Base-by-base conservation (phyloP, 495 filamentous ascomycete genomes). In the Lophiostoma macrostomum region DNA sequence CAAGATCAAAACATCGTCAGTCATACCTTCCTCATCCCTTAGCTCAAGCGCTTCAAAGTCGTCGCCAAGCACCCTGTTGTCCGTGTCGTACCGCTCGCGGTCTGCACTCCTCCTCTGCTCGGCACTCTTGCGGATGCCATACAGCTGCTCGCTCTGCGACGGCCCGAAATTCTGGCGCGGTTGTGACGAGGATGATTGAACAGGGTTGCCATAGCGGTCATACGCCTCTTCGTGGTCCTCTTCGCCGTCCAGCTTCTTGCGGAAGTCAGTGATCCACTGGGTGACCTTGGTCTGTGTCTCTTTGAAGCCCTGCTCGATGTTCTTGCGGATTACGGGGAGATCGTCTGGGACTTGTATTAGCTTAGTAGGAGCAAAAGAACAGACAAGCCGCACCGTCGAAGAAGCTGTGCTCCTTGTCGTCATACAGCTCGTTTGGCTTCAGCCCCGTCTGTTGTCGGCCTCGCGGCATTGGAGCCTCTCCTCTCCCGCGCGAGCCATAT, bases 281-380 rank as follows among this genome's bases (percentile, higher is more conserved):
- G 94, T 97, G 64, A 98, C 87, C 65, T 85, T 95, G 11, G 78
- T 80, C 73, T 98, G 93, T 19, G 93, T 98, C 56, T 97, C 90
- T 31, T 93, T 49, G 71, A 98, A 97, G 1, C 93, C 93, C 72
- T 97, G 95, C 61, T 83, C 86, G 57, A 98, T 80, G 56, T 94
- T 96, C 64, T 95, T 88, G 52, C 83, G 85, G 67, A 98, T 96
- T 39, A 91, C 83, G 2, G 93, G 93, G 36, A 98, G 77, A 60
- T 98, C 93, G 64, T 98, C 93, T 79, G 61, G 47, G 46, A 65
- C 29, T n/a, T 24, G 10, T 24, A 6, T 8, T 13, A 5, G 24
- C 11, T 34, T 43, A 31, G 24, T 0, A 10, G 12, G 8, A 25
- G 4, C 12, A 4, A 16, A 23, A 13, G 27, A 24, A 18, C 6